These are phyloP conservation scores for Talaromyces piceae DNA, from an alignment of 2,329 filamentous ascomycete species.

Conservation along the genomic window DNA sequence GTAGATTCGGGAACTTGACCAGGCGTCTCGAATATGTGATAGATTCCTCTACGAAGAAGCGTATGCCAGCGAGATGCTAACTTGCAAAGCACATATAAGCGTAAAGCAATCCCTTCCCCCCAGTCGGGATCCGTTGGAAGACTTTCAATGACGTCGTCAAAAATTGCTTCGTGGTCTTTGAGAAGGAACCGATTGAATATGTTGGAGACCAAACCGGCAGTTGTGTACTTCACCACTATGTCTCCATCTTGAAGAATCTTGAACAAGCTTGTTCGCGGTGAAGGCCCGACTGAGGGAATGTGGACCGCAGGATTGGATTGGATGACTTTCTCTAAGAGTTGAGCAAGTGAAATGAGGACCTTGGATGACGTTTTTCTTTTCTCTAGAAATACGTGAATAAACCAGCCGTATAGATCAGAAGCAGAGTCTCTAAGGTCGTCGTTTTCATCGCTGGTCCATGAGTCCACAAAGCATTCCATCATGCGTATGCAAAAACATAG, in stretches of 20 bases:
- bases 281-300: constrained; percentile 50
- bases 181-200: constrained; percentile 80
- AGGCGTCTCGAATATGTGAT: constrained; percentile 88
- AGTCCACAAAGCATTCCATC: constrained; percentile 54
- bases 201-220: constrained; percentile 60
- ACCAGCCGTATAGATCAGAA: constrained; percentile 71
- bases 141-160: constrained; percentile 72
- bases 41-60: constrained; percentile 76
- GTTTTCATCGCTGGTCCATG: constrained; percentile 54
- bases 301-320: constrained; percentile 61
- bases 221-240: constrained; percentile 66
- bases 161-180: constrained; percentile 72
- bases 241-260: constrained; percentile 59
- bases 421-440: constrained; percentile 58
- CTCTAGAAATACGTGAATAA: constrained; percentile 59
- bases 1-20: constrained; percentile 60
- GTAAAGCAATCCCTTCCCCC: constrained; percentile 75
- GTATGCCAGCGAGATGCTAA: constrained; percentile 81
- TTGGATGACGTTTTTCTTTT: constrained; percentile 62
- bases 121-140: constrained; percentile 67
- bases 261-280: constrained; percentile 65
- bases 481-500: constrained; percentile 60
- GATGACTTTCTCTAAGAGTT: constrained; percentile 63
- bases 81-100: constrained; percentile 66
- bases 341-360: constrained; percentile 59